Base-by-base conservation (phyloP, 441 rosid genomes). In the Lepidium campestre region DNA sequence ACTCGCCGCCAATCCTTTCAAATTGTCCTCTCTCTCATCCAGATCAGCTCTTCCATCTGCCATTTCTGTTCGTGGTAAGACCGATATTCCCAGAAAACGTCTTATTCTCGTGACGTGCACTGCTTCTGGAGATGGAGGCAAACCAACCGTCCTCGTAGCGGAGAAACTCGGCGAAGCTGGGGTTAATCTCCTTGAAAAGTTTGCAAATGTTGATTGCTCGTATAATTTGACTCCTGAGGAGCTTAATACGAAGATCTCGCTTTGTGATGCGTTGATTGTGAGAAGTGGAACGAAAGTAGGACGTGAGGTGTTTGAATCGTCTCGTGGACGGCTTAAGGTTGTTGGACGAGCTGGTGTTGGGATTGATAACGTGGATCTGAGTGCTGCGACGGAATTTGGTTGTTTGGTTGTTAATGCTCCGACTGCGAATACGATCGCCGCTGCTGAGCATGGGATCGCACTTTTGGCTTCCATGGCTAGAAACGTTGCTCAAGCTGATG, bases 81-180 rank as follows among this genome's bases (percentile, higher is more conserved):
- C 64, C 39, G 57, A 66, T 39, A 22, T 27, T 47, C 8, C 65
- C 1, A 57, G 1, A 0, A 45, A 31, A 35, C 57, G 57, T 0
- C 40, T 68, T 4, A 23, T 68, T 45, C 64, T 68, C 40, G 64
- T 68, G 3, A 32, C 47, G 6, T 68, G 72, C 49, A 29, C 65
- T n/a, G 39, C 65, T 29, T 12, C 57, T 2, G 50, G 41, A 23
- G 73, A 58, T 5, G 66, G 66, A 58, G 68, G 81, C 2, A 80
- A 77, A 35, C 85, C 89, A 53, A 78, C 83, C 2, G 68, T 84
- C 34, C 86, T 82, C 11, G 89, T 84, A 4, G 70, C 85, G 4
- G 89, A 82, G 72, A 82, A 82, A 71, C 85, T 84, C 29, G 85
- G 82, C 5, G 81, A 84, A 17, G 85, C 85, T 4, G 89, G 86